Evolutionary conservation across 2,329 filamentous ascomycete species (phyloP).

Genomic region (Talaromyces sp.): DNA sequence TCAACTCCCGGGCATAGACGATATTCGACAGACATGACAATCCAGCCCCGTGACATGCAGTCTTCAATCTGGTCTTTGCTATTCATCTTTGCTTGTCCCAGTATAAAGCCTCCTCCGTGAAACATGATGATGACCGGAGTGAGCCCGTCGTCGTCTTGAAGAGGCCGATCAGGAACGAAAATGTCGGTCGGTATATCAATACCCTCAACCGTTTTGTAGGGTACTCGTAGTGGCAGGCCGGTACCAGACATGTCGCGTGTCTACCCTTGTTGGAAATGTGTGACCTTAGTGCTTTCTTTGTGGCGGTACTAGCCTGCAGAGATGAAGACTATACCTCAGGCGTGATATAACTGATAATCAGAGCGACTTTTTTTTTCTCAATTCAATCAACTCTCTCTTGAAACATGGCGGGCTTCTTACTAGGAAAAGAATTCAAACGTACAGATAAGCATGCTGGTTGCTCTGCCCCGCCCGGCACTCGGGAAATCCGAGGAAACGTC

Average conservation of each 20-base stretch:
- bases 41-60: background rate
- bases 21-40: background rate
- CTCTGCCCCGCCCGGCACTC: background rate
- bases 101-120: background rate
- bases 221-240: background rate
- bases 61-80: background rate
- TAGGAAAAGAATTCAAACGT: background rate
- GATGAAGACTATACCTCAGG: too few relatives aligned
- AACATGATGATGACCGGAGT: background rate
- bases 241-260: background rate
- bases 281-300: too few relatives aligned
- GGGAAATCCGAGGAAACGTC: background rate
- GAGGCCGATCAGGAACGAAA: background rate
- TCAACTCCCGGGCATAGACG: conserved; percentile 1
- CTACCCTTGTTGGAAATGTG: background rate
- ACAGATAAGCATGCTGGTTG: background rate
- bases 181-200: background rate
- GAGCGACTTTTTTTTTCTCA: background rate
- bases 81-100: background rate
- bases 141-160: background rate
- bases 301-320: too few relatives aligned
- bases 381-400: background rate
- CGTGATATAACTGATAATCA: background rate
- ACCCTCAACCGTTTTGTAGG: background rate
- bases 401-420: background rate